A percentile compares a stretch with the other conserved stretches of the same genome.
These are phyloP conservation scores for Populus deltoides DNA, from an alignment of 345 rosid genomes.

Conservation along the genomic window DNA sequence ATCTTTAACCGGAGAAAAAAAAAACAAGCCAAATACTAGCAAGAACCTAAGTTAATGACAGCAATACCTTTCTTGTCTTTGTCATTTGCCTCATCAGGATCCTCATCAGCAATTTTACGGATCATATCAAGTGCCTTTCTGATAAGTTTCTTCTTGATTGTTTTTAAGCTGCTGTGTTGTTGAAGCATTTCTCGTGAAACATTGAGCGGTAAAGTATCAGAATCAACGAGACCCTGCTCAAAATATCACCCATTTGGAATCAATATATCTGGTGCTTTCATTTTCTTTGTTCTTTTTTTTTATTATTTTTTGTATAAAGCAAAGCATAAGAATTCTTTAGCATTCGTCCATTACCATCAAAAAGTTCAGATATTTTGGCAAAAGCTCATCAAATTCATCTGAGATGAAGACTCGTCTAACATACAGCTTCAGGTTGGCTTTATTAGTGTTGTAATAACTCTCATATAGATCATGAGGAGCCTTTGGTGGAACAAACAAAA, in stretches of 20 bases:
- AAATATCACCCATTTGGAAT: constrained; percentile 9
- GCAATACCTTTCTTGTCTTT: constrained; percentile 71
- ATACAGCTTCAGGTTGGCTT: constrained; percentile 87
- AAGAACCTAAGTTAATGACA: background rate
- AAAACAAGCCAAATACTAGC: background rate
- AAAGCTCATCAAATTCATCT: constrained; percentile 93
- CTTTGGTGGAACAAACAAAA: constrained; percentile 90
- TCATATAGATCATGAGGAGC: constrained; percentile 92
- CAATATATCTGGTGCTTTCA: background rate
- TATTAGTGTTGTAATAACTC: constrained; percentile 83
- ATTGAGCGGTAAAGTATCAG: constrained; percentile 87
- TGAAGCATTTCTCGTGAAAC: constrained; percentile 99
- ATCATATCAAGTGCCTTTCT: constrained; percentile 96
- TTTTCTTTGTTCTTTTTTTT: background rate
- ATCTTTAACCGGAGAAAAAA: background rate
- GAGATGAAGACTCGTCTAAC: constrained; percentile 97
- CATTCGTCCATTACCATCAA: constrained; percentile 50
- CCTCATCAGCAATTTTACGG: constrained; percentile 83
- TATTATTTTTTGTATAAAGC: background rate
- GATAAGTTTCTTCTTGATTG: constrained; percentile 95
- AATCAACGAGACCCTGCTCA: constrained; percentile 96
- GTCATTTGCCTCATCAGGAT: constrained; percentile 73
- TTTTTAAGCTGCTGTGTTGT: constrained; percentile 90
- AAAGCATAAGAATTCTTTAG: background rate
- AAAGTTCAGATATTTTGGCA: constrained; percentile 91